Evolutionary conservation across 768 basidiomycete genomes (phyloP), one percentile per base, ranked within the genome.

Genomic region (Multifurca ochricompacta): DNA sequence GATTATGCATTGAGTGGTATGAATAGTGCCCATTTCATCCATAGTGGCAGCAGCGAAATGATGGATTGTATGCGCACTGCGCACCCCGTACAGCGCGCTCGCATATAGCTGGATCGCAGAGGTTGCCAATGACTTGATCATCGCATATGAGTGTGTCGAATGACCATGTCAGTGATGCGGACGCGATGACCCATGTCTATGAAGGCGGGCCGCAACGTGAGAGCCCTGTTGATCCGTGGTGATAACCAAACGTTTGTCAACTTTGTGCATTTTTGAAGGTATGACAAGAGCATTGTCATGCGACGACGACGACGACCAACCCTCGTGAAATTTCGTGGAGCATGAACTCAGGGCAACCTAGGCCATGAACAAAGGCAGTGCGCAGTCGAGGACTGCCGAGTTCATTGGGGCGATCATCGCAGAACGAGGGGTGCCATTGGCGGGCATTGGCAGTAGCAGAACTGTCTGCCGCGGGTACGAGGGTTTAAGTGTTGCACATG

Each of bases 11-110:
- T 82, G 0, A n/a, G 61, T 66, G 4, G 66, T 60, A 57, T 82
- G 80, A 42, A 82, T 83, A 0, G 73, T 73, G 2, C 81, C 81
- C 82, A 83, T 83, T 0, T 81, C 81, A 3, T 80, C 81, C 80
- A 80, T 81, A 19, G 70, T 77, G 2, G 80, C 81, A 10, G 81
- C 78, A 10, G 81, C 78, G 57, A 82, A 77, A 62, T 83, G 81
- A 18, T 81, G 66, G 23, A 83, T 71, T 6, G 66, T 69, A 45
- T 73, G 58, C 0, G 78, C 69, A 27, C 68, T 75, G n/a, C 60
- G 63, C 6, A 78, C 68, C 1, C n/a, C n/a, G n/a, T n/a, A n/a
- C n/a, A n/a, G 62, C 73, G 2, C 60, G 65, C 13, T 66, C 52
- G 58, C 73, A 77, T 45, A 75, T 66, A 11, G 64, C 55, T 3